phyloP scores from a whole-genome alignment of 495 filamentous ascomycete species.

The Podospora conica region DNA sequence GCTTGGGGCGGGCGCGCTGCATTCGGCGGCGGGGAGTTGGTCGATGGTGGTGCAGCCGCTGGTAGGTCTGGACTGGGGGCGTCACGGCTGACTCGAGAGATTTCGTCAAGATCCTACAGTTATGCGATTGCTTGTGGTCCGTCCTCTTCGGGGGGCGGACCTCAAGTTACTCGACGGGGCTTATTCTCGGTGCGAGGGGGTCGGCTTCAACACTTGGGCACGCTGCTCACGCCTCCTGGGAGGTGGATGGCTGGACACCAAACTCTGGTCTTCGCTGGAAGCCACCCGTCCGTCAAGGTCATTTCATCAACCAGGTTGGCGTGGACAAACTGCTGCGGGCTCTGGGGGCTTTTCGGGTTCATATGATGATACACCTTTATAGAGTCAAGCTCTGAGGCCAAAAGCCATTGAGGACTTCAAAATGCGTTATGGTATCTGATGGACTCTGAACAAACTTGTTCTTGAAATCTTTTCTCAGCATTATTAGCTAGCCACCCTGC shows the following conservation, averaged over 20 bases:
- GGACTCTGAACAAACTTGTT: slow-evolving; percentile 43
- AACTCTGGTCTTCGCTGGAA: slow-evolving; percentile 47
- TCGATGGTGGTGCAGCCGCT: slow-evolving; percentile 35
- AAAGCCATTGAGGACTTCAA: slow-evolving; percentile 53
- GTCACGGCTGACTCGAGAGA: slow-evolving; percentile 41
- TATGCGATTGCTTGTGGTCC: slow-evolving; percentile 83
- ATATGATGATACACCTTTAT: slow-evolving; percentile 92
- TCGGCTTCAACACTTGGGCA: slow-evolving; percentile 31
- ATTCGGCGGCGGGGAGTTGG: slow-evolving; percentile 35
- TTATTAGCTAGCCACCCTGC: neutral
- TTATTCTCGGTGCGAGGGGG: slow-evolving; percentile 99
- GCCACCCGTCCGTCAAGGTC: slow-evolving; percentile 21
- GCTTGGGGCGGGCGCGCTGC: slow-evolving; percentile 27
- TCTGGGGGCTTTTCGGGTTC: slow-evolving; percentile 53
- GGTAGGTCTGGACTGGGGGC: slow-evolving; percentile 33
- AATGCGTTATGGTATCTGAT: slow-evolving; percentile 92
- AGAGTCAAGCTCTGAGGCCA: slow-evolving; percentile 99
- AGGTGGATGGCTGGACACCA: slow-evolving; percentile 25
- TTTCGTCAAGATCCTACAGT: slow-evolving; percentile 93
- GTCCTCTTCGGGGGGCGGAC: slow-evolving; percentile 40
- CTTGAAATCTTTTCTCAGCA: neutral
- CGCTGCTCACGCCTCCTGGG: slow-evolving; percentile 24
- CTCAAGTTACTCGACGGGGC: slow-evolving; percentile 98
- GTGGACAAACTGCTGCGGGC: neutral
- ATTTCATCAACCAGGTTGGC: slow-evolving; percentile 29